Evolutionary conservation across 257 asterid genomes (phyloP).

Genomic region (Solanum chilense): DNA sequence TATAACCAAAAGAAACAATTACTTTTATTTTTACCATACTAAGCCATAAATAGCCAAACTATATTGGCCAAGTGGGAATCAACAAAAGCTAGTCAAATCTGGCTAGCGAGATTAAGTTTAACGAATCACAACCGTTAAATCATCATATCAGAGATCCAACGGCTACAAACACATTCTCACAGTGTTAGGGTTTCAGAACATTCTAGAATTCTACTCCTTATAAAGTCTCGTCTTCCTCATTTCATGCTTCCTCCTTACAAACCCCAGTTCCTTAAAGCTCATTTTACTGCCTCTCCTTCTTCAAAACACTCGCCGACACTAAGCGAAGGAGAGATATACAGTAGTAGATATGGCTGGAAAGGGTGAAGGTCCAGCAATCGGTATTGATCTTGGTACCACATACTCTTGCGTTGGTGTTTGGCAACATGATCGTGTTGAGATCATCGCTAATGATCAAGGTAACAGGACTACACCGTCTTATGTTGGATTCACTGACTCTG

Average conservation of each 20-base stretch:
- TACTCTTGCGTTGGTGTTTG: background rate
- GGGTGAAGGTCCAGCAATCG: background rate
- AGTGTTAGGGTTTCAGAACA: background rate
- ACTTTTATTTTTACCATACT: no score
- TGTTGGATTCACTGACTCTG: conserved; percentile 24
- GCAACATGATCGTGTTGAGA: background rate
- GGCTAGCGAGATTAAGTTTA: background rate
- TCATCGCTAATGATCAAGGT: background rate
- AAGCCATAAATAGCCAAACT: background rate
- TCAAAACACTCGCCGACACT: background rate
- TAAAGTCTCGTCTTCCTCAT: background rate
- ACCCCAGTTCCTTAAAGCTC: background rate
- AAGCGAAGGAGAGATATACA: background rate
- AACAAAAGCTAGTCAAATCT: background rate
- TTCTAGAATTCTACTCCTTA: background rate
- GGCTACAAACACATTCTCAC: background rate
- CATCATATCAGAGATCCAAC: background rate
- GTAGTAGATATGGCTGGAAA: background rate
- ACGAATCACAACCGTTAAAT: background rate
- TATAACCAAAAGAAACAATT: no score
- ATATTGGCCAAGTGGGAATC: background rate
- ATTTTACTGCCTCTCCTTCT: background rate
- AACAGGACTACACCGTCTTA: conserved; percentile 17
- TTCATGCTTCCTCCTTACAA: background rate
- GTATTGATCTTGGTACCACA: background rate